These are phyloP conservation scores for Fraxinus baroniana DNA, from an alignment of 305 asterid genomes.

Conservation along the genomic window DNA sequence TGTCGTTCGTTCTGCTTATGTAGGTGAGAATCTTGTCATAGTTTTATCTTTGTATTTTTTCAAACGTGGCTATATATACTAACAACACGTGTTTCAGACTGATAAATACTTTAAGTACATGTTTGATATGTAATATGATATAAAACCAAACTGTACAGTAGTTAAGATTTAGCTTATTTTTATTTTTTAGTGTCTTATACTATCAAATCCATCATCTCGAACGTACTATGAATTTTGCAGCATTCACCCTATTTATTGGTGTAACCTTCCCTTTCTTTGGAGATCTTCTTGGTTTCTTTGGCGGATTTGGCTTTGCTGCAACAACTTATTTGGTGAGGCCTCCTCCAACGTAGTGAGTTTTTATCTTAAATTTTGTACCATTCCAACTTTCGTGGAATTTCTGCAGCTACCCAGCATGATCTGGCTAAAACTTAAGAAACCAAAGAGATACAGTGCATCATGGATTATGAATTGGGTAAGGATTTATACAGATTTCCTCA, in stretches of 20 bases:
- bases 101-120: neutral
- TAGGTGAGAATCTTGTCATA: slow-evolving; percentile 44
- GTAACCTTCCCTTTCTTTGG: slow-evolving; percentile 97
- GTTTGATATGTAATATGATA: neutral
- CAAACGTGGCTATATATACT: neutral
- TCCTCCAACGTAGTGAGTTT: neutral
- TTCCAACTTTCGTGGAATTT: neutral
- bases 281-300: slow-evolving; percentile 95
- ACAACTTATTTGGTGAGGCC: slow-evolving; percentile 83
- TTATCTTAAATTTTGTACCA: neutral
- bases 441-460: slow-evolving; percentile 68
- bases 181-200: neutral
- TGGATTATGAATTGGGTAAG: slow-evolving; percentile 91
- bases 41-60: neutral
- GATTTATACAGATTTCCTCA: neutral
- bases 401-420: slow-evolving; percentile 84
- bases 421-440: slow-evolving; percentile 80
- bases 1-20: slow-evolving; percentile 63
- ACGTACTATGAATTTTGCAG: slow-evolving; percentile 36
- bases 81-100: neutral
- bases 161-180: neutral
- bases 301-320: slow-evolving; percentile 99
- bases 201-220: neutral
- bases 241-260: slow-evolving; percentile 73
- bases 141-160: neutral